Evolutionary conservation across 164 flowering plant species (phyloP).

Genomic region (Annona squamosa): DNA sequence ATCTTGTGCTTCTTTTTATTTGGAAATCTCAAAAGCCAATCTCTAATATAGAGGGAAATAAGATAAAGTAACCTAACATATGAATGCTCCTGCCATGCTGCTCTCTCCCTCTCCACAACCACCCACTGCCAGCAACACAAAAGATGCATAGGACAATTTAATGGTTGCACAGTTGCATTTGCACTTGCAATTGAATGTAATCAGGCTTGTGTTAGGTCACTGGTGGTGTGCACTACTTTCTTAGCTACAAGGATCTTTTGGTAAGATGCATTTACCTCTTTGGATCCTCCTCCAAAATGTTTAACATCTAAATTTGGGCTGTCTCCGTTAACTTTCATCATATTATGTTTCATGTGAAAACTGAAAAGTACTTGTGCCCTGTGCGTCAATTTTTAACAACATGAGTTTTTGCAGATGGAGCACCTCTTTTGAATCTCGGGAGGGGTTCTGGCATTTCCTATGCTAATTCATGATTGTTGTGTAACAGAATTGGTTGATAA

Average conservation of each 20-base stretch:
- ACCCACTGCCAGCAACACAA: too few species aligned
- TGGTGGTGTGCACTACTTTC: neutral
- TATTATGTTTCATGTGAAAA: neutral
- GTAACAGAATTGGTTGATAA: neutral
- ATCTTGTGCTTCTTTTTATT: too few species aligned
- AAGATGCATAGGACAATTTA: too few species aligned
- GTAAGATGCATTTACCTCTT: neutral
- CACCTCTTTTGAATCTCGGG: neutral
- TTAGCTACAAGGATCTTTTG: neutral
- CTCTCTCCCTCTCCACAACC: too few species aligned
- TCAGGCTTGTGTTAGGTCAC: neutral
- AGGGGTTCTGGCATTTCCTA: neutral
- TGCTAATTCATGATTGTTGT: neutral
- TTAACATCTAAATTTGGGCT: neutral
- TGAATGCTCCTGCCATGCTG: too few species aligned
- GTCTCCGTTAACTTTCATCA: neutral
- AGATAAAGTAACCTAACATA: too few species aligned
- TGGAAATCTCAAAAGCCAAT: too few species aligned
- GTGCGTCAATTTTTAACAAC: neutral
- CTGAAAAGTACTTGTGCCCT: neutral
- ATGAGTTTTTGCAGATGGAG: too few species aligned
- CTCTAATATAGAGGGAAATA: too few species aligned
- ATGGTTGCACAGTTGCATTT: too few species aligned
- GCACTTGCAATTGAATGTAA: too few species aligned
- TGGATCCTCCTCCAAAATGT: neutral